Evolutionary conservation across 1,284 basidiomycete genomes (phyloP), one percentile per base, ranked within the genome.

Genomic region (Sutorius eximius): DNA sequence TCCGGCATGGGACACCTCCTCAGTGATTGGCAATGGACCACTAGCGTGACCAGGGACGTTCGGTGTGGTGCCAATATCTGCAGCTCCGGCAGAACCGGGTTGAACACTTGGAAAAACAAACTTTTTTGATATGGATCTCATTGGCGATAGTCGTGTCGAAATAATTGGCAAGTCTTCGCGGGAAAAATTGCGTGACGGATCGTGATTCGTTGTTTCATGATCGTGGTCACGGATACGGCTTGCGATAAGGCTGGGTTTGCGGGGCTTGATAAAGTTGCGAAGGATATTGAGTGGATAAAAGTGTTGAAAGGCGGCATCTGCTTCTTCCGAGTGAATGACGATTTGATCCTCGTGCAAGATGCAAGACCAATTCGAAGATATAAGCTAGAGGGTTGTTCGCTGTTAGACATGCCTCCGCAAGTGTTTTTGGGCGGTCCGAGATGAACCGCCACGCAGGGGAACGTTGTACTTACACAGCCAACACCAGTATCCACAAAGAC

Each of bases 281-380:
- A 70, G 69, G 41, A 61, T 50, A 22, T n/a, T 58, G 30, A 70
- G 65, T 4, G 71, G 71, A 52, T 70, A 70, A 46, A 70, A 70
- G 47, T 70, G 70, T 49, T 70, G 71, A 41, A 58, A 72, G 1
- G 66, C 66, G 10, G 67, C 65, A 5, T 66, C 68, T 27, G 65
- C 67, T 57, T 66, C 56, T 71, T 89, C 86, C 34, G 81, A 85
- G 62, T 89, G 87, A 32, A 89, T 85, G 33, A 87, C 84, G 52
- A 89, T 83, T 55, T 85, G 79, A 42, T 77, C 72, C 36, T 79
- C 69, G 60, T 77, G 71, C 15, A 88, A 70, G 44, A 88, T 87
- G 62, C 86, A 89, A 30, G 86, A 87, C 87, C 87, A 89, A 56
- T 88, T 87, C 12, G 84, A 83, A 20, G 82, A 82, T 61, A 77